Evolutionary conservation across 1,284 basidiomycete genomes (phyloP), one percentile per base, ranked within the genome.

Genomic region (Inonotus hispidus): DNA sequence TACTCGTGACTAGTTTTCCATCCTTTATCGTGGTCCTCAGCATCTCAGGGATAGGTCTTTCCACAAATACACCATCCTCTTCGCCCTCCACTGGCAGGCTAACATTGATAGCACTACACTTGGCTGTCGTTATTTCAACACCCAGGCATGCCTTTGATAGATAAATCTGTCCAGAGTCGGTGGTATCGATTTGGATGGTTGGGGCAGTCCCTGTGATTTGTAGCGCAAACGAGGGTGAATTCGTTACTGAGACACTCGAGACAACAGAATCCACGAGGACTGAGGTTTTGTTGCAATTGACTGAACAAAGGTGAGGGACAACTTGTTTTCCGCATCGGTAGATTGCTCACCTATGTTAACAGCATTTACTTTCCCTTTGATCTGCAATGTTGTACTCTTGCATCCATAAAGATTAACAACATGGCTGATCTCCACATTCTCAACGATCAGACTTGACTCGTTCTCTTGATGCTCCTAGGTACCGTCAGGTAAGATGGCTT

Each of bases 301-400:
- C 93, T 95, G 68, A 21, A 25, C 58, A 19, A 23, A 61, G 55
- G 35, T 62, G 38, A 62, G 60, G 37, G 41, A 50, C 38, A 37
- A 14, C 10, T 37, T n/a, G 14, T 23, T 35, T 13, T 63, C 16
- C 66, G 59, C 39, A 43, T 32, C 46, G 38, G 45, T 62, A 53
- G 49, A 23, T 59, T 5, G 77, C 87, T 69, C 70, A 95, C 93
- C 83, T 66, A 99, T 77, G 16, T 89, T 93, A 38, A 99, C 86
- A 3, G 95, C 95, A 70, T 99, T 99, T 68, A 95, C 85, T 77
- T 99, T 99, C 71, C 96, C 96, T 71, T 89, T 89, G 72, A 99
- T 79, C 61, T 92, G 76, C 57, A 99, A 79, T 0, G 90, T 91
- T n/a, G 85, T 83, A 69, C 89, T 90, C 78, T 95, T 97, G 82